Percentiles rank a stretch among this genome's conserved stretches.
Conservation (phyloP, 371 early-diverging fungal genomes). For the Actinomortierella ambigua region DNA sequence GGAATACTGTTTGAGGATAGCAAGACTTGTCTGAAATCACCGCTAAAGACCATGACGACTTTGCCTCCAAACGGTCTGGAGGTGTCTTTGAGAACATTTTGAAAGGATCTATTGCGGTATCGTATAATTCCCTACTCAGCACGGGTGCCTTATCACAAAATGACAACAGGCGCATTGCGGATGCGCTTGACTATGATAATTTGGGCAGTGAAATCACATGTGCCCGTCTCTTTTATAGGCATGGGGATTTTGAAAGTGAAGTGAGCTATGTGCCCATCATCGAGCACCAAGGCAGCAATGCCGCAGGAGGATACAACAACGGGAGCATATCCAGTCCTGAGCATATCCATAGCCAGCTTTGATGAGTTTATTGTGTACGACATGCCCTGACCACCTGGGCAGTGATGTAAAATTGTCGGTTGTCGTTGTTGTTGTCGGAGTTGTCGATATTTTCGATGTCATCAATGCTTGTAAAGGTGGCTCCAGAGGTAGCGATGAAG, state of each 20-base stretch:
- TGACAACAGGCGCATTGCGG: constrained; percentile 15
- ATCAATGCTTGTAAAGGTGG: too few relatives aligned
- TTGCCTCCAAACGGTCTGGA: constrained; percentile 39
- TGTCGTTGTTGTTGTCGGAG: not conserved
- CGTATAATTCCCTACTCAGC: constrained; percentile 18
- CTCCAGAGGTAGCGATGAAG: too few relatives aligned
- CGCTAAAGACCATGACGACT: constrained; percentile 29
- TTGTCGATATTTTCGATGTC: too few relatives aligned
- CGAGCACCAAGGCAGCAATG: constrained; percentile 40
- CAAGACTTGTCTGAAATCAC: constrained; percentile 35
- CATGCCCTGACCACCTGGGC: constrained; percentile 25
- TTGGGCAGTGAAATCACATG: constrained; percentile 12
- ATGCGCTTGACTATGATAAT: constrained; percentile 13
- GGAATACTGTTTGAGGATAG: too few relatives aligned
- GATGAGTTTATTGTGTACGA: constrained; percentile 14
- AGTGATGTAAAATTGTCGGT: constrained; percentile 14
- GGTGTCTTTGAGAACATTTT: constrained; percentile 18
- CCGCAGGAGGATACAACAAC: constrained; percentile 35
- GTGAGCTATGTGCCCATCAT: constrained; percentile 39
- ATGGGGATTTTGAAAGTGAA: constrained; percentile 39
- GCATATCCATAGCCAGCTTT: too few relatives aligned
- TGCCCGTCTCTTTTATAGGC: constrained; percentile 7
- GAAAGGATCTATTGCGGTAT: constrained; percentile 27
- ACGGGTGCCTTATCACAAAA: constrained; percentile 49
- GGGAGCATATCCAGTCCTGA: too few relatives aligned